Evolutionary conservation across 2,329 filamentous ascomycete genomes (phyloP).

Genomic region (Pseudocercospora fuligena): DNA sequence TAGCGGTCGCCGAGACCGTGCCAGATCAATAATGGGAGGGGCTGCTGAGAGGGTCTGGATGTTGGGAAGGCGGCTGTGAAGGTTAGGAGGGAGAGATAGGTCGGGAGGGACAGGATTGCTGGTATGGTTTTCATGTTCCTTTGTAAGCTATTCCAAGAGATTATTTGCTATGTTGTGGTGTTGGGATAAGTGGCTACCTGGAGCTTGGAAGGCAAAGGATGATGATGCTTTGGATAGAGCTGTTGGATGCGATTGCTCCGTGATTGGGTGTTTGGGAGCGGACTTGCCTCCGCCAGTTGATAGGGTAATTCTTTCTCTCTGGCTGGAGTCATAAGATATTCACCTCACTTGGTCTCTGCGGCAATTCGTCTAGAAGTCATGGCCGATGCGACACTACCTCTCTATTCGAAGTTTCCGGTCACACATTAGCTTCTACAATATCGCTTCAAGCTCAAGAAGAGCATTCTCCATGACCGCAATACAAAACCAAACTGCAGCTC

Average conservation of each 20-base stretch:
- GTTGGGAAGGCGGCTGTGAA: slow-evolving; percentile 18
- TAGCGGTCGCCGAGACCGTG: slow-evolving; percentile 83
- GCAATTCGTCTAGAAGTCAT: neutral
- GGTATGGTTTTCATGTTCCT: neutral
- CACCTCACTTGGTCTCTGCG: neutral
- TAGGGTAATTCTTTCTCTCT: neutral
- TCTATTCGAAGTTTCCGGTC: neutral
- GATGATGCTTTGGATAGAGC: slow-evolving; percentile 4
- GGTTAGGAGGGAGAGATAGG: slow-evolving; percentile 20
- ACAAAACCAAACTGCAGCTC: slow-evolving; percentile 25
- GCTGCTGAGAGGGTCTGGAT: slow-evolving; percentile 40
- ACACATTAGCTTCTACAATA: neutral
- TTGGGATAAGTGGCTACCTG: neutral
- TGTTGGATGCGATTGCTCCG: neutral
- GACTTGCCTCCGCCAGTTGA: neutral
- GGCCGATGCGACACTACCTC: neutral
- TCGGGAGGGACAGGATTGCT: slow-evolving; percentile 26
- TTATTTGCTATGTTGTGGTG: neutral
- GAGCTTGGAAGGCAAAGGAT: neutral
- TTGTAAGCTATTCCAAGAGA: neutral
- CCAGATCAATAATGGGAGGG: slow-evolving; percentile 91
- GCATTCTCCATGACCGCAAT: slow-evolving; percentile 24
- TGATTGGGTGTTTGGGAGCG: neutral
- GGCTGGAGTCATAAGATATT: neutral
- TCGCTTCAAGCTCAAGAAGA: neutral